These are phyloP conservation scores for Apophysomyces sp. DNA, from an alignment of 371 early-diverging fungal species.

Conservation along the genomic window DNA sequence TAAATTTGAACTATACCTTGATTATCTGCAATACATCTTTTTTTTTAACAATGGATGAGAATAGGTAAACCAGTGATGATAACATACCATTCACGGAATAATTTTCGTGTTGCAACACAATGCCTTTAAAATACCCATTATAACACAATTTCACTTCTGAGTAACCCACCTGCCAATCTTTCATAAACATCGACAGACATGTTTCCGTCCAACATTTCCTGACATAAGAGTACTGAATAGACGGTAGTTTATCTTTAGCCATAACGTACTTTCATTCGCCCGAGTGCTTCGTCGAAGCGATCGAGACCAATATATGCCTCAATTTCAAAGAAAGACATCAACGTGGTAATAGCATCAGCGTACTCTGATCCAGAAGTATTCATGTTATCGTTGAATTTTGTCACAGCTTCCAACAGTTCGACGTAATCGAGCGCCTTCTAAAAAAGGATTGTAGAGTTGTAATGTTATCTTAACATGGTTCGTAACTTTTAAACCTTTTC, in stretches of 20 bases:
- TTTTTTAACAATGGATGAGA: not conserved
- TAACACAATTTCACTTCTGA: too few species aligned
- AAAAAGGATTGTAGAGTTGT: too few species aligned
- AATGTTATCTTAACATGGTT: not conserved
- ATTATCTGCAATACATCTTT: constrained; percentile 4
- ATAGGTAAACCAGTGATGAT: not conserved
- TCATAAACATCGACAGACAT: not conserved
- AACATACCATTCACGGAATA: not conserved
- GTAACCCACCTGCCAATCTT: not conserved
- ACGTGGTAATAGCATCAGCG: not conserved
- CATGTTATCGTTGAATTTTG: not conserved
- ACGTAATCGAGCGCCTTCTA: not conserved
- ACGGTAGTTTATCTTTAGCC: not conserved
- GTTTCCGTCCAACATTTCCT: not conserved
- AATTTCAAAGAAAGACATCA: not conserved
- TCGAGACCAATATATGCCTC: not conserved
- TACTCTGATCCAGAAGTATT: not conserved
- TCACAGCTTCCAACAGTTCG: not conserved
- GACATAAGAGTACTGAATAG: not conserved
- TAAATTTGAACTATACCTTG: too few species aligned
- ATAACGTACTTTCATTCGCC: not conserved
- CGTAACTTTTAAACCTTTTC: not conserved
- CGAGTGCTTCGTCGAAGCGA: not conserved
- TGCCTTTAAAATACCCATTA: not conserved
- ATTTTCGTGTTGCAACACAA: not conserved